Evolutionary conservation across 768 basidiomycete genomes (phyloP).

Genomic region (Lentinula boryana): DNA sequence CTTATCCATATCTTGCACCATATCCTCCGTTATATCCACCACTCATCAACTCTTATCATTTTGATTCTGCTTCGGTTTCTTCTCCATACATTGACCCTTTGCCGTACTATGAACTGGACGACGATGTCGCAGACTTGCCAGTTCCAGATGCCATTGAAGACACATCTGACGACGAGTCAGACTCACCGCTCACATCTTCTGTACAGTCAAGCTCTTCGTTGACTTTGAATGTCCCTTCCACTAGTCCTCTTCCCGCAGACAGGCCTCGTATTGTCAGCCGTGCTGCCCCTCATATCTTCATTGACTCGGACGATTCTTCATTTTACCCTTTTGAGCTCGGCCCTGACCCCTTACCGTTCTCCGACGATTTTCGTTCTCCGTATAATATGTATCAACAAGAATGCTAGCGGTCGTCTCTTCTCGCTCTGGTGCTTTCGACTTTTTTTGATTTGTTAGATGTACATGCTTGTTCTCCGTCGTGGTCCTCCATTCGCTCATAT

Average conservation of each 20-base stretch:
- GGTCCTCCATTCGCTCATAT: constrained; percentile 15
- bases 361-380: constrained; percentile 41
- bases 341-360: constrained; percentile 67
- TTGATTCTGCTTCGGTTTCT: constrained; percentile 37
- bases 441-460: background rate
- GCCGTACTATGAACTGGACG: constrained; percentile 51
- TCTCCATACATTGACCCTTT: constrained; percentile 46
- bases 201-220: constrained; percentile 52
- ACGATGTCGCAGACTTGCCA: constrained; percentile 63
- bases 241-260: constrained; percentile 43
- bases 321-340: constrained; percentile 66
- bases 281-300: constrained; percentile 52
- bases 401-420: constrained; percentile 39
- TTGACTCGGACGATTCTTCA: constrained; percentile 52
- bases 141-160: constrained; percentile 83
- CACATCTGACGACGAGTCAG: constrained; percentile 81
- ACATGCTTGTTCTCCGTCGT: background rate
- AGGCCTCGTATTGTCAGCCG: constrained; percentile 39
- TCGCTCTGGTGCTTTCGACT: background rate
- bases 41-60: constrained; percentile 40
- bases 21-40: constrained; percentile 60
- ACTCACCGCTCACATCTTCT: constrained; percentile 58
- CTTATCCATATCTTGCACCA: constrained; percentile 55
- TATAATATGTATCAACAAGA: constrained; percentile 53
- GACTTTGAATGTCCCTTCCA: constrained; percentile 44